A percentile compares a stretch with the other conserved stretches of the same genome.
phyloP scores from a whole-genome alignment of 345 rosid genomes.

The thale cress (Arabidopsis thaliana) region DNA sequence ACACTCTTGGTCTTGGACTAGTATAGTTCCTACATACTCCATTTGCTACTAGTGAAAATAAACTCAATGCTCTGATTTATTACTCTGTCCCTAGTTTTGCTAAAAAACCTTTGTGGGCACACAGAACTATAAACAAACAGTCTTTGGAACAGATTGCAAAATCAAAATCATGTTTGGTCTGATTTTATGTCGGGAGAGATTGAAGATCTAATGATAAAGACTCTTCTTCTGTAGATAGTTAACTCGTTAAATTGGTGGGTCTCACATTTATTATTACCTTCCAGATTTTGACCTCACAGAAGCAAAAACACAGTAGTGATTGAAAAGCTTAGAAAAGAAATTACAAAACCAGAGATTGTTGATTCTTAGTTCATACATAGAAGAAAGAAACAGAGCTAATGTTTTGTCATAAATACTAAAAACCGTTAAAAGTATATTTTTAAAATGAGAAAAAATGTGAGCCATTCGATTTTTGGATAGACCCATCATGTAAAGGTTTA shows the following conservation, averaged over 20 bases:
- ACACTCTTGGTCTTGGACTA: neutral
- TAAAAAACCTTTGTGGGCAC: slow-evolving; percentile 39
- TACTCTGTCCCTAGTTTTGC: slow-evolving; percentile 40
- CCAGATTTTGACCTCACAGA: slow-evolving; percentile 29
- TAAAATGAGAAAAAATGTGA: slow-evolving; percentile 14
- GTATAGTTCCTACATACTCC: neutral
- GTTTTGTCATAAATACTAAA: slow-evolving; percentile 28
- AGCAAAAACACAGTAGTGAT: slow-evolving; percentile 1
- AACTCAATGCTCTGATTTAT: neutral
- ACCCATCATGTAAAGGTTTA: slow-evolving; percentile 27
- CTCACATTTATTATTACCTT: slow-evolving; percentile 17
- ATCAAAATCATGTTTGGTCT: slow-evolving; percentile 41
- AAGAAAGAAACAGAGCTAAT: slow-evolving; percentile 30
- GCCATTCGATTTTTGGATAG: slow-evolving; percentile 46
- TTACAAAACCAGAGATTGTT: neutral
- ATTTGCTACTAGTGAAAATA: neutral
- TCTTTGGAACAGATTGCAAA: slow-evolving; percentile 43
- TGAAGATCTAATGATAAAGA: slow-evolving; percentile 36
- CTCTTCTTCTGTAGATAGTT: slow-evolving; percentile 32
- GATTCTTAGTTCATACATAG: slow-evolving; percentile 23
- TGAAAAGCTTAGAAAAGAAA: neutral
- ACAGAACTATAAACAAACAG: slow-evolving; percentile 40
- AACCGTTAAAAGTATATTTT: neutral
- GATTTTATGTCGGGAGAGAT: slow-evolving; percentile 43
- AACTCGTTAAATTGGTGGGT: slow-evolving; percentile 37